phyloP scores from a whole-genome alignment of 306 rosid genomes.

The Morella rubra region DNA sequence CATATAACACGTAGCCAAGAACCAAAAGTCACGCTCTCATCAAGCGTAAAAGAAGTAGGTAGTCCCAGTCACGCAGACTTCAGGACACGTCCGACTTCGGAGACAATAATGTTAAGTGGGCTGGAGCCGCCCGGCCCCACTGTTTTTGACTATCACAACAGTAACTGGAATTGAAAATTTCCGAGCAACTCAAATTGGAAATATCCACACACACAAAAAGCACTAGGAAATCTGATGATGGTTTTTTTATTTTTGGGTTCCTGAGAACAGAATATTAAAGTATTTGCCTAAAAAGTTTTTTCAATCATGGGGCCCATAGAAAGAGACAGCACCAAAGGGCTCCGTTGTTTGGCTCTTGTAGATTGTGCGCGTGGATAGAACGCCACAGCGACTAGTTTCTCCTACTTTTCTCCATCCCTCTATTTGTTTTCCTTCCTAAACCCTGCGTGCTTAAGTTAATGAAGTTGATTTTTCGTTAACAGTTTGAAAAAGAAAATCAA shows the following conservation, averaged over 20 bases:
- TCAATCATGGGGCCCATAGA: conserved; percentile 1
- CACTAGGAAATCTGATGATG: too few relatives aligned
- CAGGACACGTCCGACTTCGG: background rate
- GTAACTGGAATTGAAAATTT: background rate
- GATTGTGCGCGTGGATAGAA: conserved; percentile 3
- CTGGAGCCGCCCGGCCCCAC: background rate
- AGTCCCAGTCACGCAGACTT: background rate
- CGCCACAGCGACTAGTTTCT: background rate
- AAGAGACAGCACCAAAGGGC: background rate
- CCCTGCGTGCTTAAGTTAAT: too few relatives aligned
- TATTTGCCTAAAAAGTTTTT: background rate
- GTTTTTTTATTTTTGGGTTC: too few relatives aligned
- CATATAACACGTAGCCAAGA: background rate
- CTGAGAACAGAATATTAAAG: too few relatives aligned
- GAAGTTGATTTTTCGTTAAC: too few relatives aligned
- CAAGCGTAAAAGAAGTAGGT: background rate
- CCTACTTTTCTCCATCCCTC: too few relatives aligned
- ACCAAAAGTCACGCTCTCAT: background rate
- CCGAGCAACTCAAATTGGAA: background rate
- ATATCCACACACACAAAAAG: too few relatives aligned
- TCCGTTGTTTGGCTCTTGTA: background rate
- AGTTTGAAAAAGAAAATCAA: too few relatives aligned
- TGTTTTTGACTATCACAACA: background rate
- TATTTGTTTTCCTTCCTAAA: too few relatives aligned
- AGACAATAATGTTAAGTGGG: background rate